phyloP scores from a whole-genome alignment of 768 basidiomycete species.

The Rhodosporidiobolus sp. region DNA sequence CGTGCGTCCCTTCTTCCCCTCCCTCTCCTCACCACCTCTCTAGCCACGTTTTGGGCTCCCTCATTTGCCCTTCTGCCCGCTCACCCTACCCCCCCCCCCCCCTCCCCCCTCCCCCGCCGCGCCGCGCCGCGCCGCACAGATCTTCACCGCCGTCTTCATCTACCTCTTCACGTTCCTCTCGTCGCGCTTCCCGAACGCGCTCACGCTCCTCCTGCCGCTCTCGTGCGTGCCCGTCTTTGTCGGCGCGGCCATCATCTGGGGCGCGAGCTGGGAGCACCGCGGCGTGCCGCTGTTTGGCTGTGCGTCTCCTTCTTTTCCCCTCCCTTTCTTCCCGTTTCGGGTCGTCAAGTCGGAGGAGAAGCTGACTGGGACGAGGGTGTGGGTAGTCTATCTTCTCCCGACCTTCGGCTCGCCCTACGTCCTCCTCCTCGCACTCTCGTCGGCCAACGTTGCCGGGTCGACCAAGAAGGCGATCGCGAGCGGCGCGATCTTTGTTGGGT shows the following conservation, averaged over 20 bases:
- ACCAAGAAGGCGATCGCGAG: constrained; percentile 49
- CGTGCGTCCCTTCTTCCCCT: neutral
- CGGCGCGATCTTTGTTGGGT: constrained; percentile 47
- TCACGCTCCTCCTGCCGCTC: constrained; percentile 45
- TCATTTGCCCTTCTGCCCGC: too few species aligned
- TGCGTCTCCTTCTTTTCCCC: neutral
- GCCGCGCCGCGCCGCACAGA: too few species aligned
- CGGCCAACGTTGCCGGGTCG: constrained; percentile 48
- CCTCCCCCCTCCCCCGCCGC: too few species aligned
- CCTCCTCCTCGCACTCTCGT: constrained; percentile 44
- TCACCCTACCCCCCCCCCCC: too few species aligned
- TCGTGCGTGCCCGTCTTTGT: constrained; percentile 49
- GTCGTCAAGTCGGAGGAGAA: neutral
- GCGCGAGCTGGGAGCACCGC: constrained; percentile 46
- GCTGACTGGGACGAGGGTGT: neutral
- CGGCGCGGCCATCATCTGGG: constrained; percentile 47
- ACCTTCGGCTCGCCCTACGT: constrained; percentile 50
- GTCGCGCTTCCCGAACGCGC: constrained; percentile 42
- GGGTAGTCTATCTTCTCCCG: constrained; percentile 46
- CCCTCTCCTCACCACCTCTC: neutral
- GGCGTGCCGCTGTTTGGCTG: constrained; percentile 37
- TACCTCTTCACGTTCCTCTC: constrained; percentile 47
- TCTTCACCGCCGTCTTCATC: constrained; percentile 48
- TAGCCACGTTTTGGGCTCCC: neutral
- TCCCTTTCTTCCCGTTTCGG: too few species aligned